Base-by-base conservation (phyloP, 1,139 yeast species). In the Blastobotrys indianensis region DNA sequence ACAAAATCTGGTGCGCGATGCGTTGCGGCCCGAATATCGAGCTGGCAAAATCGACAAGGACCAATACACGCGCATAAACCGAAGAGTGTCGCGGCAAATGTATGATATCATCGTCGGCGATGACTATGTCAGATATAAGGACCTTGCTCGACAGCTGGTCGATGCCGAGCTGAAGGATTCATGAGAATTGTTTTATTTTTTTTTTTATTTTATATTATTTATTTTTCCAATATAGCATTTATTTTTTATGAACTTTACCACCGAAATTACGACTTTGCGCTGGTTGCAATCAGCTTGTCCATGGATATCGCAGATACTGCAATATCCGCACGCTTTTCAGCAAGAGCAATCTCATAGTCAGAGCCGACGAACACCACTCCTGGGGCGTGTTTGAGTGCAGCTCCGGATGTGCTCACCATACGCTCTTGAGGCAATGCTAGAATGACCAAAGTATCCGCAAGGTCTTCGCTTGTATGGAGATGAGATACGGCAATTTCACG, bases 1-100 rank as follows among this genome's bases (percentile, higher is more conserved):
- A 16, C 86, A 80, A 55, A 66, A 60, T 23, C 70, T 76, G 48
- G 80, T 82, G 6, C 64, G 86, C 33, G 66, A 68, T 29, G 69
- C 64, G 13, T 60, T 82, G 31, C 64, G 79, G 37, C 78, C 79
- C 0, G 61, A 74, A 28, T 79, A 77, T 55, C 64, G 66, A 23
- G 63, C 67, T 1, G 66, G 68, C 3, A 44, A 48, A 23, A 55
- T 59, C 55, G 70, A 53, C 61, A 80, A 55, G 55, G 78, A 58
- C 54, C 72, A 66, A 61, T 79, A 57, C 68, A 81, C 73, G 37
- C 62, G 50, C 4, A 66, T 74, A 44, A 74, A 74, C 56, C 65
- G 66, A 53, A 60, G 59, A 8, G 76, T 73, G 2, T 71, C 76
- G 20, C 63, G 75, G 38, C 55, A 60, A 5, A 51, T 74, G 39